Evolutionary conservation across 495 filamentous ascomycete species (phyloP), one percentile per base, ranked within the genome.

Genomic region (Rostrohypoxylon terebratum): DNA sequence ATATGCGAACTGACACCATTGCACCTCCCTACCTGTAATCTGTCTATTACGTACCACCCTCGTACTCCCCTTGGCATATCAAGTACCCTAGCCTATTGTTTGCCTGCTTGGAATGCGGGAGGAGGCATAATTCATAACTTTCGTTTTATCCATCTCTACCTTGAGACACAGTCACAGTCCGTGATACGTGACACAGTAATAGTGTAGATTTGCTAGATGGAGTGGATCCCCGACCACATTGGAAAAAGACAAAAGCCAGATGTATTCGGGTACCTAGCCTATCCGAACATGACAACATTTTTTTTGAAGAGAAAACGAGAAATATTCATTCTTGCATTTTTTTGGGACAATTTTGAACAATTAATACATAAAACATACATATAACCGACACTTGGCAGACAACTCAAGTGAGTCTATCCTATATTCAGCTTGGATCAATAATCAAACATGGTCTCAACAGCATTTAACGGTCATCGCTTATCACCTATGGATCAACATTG

Each of bases 1-100:
- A 69, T 73, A 73, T 69, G 71, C 71, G 71, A 73, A 73, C 71
- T 73, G 71, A 73, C 71, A 73, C 71, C 66, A 73, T 73, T 61
- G 66, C 55, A 61, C 57, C 45, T 64, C 36, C 44, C 42, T 61
- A 59, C 45, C 51, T 23, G 14, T 36, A 18, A 18, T 57, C 55
- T 55, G 14, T 25, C 13, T 54, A 54, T 4, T 13, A 11, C 36
- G 36, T 45, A 13, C 13, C 42, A n/a, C 9, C 4, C 7, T 45
- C 42, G n/a, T 45, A 20, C 16, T n/a, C n/a, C 9, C 16, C 8
- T 45, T 16, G 18, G 16, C 16, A 42, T 16, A 45, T 45, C 18
- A 45, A 18, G 42, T 42, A 42, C 13, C 38, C n/a, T 14, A 28
- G 7, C 21, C 50, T 33, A 13, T 14, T 25, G 16, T 54, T 31